Evolutionary conservation across 192 early-diverging fungal species (phyloP).

Genomic region (Radiomyces spectabilis): DNA sequence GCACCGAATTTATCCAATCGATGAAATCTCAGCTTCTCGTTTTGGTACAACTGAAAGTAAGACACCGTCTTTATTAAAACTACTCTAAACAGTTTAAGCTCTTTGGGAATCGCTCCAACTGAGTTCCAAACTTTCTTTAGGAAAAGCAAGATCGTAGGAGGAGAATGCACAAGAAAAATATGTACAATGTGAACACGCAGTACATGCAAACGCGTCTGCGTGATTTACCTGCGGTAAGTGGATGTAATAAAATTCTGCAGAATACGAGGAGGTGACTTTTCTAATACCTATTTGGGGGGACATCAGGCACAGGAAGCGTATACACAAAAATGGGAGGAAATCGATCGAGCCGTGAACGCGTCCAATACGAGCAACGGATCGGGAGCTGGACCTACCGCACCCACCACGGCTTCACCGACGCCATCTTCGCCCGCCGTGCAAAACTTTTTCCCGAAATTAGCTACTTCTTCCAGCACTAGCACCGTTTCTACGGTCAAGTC

Average conservation of each 20-base stretch:
- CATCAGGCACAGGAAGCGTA: constrained; percentile 5
- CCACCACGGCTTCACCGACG: constrained; percentile 1
- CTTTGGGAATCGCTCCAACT: neutral
- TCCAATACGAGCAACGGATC: too few relatives aligned
- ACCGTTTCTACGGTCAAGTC: neutral
- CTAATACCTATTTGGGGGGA: neutral
- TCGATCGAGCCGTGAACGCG: neutral
- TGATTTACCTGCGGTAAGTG: constrained; percentile 3
- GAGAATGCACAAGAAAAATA: constrained; percentile 2
- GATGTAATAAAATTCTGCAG: neutral
- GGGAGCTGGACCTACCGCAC: neutral
- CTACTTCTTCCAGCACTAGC: too few relatives aligned
- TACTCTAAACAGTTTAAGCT: neutral
- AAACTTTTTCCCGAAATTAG: constrained; percentile 1
- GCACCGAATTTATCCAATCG: neutral
- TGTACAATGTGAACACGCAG: constrained; percentile 1
- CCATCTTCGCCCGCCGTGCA: neutral
- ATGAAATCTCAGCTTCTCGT: constrained; percentile 1
- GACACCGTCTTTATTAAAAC: too few relatives aligned
- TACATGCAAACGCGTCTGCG: neutral
- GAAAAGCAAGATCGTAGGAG: constrained; percentile 1
- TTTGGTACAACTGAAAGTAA: neutral
- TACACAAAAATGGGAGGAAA: constrained; percentile 4
- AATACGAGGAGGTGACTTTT: neutral
- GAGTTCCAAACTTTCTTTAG: neutral